Base-by-base conservation (phyloP, 495 filamentous ascomycete genomes). In the Penicillium robsamsonii region DNA sequence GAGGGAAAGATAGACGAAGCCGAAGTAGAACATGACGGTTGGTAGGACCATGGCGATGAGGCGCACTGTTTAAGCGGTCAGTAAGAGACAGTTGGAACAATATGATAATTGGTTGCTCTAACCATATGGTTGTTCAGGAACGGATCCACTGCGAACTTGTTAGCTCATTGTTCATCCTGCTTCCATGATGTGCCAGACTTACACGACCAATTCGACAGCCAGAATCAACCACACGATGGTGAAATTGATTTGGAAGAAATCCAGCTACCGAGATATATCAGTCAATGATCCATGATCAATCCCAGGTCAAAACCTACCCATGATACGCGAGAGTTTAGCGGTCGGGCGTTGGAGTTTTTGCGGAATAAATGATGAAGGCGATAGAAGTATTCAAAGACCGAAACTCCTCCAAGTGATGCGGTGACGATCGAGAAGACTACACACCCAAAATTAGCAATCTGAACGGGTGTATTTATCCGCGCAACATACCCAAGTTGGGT, bases 201-300 rank as follows among this genome's bases (percentile, higher is more conserved):
- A 77, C 74, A 78, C 76, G 57, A 84, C 81, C 42, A 85, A 73
- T 57, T 84, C 82, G 31, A 78, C 68, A 3, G 75, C 75, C 20
- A 79, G 50, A 20, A 77, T 75, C 46, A 76, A 57, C 75, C 75
- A 79, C 1, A 79, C 79, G 33, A 82, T 73, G 3, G 78, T 81
- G 56, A 84, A 81, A 55, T 83, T 84, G 71, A 84, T 82, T 45
- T 85, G 82, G 55, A 85, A 85, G 67, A 82, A 85, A 57, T 87
- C 83, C 45, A 85, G 70, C 77, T 82, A 59, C 20, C 9, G 22
- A 24, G 27, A 42, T 43, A 13, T 18, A 47, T 67, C 48, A 60
- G 48, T 25, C 13, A 33, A 47, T 29, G 37, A 37, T 30, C 24
- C 9, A 51, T 22, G 33, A 24, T 25, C 42, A 27, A 17, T 24